phyloP scores from a whole-genome alignment of 306 rosid species.

The Fragaria iinumae region DNA sequence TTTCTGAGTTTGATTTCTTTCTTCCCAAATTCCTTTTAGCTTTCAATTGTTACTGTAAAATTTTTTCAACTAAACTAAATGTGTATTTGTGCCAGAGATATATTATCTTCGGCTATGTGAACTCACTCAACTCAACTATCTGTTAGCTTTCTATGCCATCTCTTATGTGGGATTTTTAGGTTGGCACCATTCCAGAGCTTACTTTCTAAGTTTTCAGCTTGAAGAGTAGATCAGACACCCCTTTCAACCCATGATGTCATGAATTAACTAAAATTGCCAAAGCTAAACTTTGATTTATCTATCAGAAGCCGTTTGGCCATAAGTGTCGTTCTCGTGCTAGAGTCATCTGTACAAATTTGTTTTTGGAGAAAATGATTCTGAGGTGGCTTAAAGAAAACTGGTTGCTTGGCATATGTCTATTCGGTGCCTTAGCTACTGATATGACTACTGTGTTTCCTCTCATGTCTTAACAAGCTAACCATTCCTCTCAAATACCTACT shows the following conservation, averaged over 20 bases:
- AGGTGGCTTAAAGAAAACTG: neutral
- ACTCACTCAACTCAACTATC: conserved; percentile 4
- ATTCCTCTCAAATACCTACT: neutral
- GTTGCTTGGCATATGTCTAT: too few species aligned
- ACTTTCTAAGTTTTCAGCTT: neutral
- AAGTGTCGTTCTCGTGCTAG: neutral
- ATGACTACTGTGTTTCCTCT: too few species aligned
- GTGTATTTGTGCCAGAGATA: neutral
- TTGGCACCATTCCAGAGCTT: conserved; percentile 22
- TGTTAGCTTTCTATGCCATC: neutral
- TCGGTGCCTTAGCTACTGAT: too few species aligned
- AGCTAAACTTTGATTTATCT: neutral
- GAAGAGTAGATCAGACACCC: neutral
- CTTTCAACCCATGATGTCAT: neutral
- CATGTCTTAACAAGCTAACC: neutral
- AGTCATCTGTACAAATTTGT: neutral
- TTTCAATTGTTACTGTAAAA: neutral
- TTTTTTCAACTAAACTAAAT: neutral
- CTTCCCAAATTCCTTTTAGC: neutral
- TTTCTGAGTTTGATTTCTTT: neutral
- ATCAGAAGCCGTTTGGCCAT: neutral
- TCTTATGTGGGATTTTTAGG: neutral
- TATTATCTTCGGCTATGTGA: too few species aligned
- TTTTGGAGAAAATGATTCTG: neutral
- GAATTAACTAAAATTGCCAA: neutral